Base-by-base conservation (phyloP, 148 eudicot species). In the Amaranthus cruentus region DNA sequence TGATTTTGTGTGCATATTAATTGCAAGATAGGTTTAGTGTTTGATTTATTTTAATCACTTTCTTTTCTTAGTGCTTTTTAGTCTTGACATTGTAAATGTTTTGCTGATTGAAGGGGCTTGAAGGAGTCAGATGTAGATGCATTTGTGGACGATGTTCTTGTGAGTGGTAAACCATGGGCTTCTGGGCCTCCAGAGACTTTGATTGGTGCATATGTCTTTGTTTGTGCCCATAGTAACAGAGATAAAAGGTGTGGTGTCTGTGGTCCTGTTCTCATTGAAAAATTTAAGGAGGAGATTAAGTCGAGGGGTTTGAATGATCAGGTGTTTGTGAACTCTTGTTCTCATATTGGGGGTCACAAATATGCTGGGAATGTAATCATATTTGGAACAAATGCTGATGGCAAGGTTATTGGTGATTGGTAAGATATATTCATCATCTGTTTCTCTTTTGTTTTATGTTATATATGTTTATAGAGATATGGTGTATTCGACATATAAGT, bases 321-420 rank as follows among this genome's bases (percentile, higher is more conserved):
- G 61, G 89, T 91, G 53, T 85, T 80, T 75, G 96, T 94, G 78
- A 87, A 84, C 81, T 89, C 93, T 75, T 94, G 97, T 78, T 94
- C 98, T 9, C 98, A 94, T 77, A 76, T 94, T 62, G 98, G 98
- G 62, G 98, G 98, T 10, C 98, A 94, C 79, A 94, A 94, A 83
- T 94, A 94, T 81, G 98, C 98, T 68, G 98, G 98, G 44, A 94
- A 94, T 78, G 71, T 91, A 58, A 91, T 94, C 42, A 91, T 88
- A 54, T 94, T 88, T 74, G 88, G 91, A 77, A 87, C 93, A 12
- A 82, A 82, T 83, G 53, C 83, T 8, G 86, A 91, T 62, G 96
- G 91, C 69, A 91, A 94, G 80, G 80, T 88, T 66, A 79, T 79
- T 73, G 98, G 98, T 56, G 91, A 94, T 55, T 94, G 98, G 98